Base-by-base conservation (phyloP, 192 early-diverging fungal genomes). In the Dispira simplex region DNA sequence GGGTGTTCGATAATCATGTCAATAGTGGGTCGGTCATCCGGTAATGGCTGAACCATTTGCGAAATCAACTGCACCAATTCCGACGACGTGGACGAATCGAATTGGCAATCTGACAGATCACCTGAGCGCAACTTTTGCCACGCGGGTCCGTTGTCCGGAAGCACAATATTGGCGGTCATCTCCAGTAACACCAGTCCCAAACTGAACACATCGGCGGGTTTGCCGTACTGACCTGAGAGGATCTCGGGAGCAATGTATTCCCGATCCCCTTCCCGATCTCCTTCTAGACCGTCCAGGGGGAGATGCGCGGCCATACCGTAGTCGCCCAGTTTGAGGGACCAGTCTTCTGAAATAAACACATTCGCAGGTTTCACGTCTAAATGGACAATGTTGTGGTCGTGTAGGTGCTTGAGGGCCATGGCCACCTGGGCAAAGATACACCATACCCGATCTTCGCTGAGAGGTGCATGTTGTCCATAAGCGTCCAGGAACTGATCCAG, bases 231-330 rank as follows among this genome's bases (percentile, higher is more conserved):
- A 9, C 78, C 80, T 45, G 71, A 56, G 65, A 98, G 69, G 11
- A 93, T 69, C 68, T 98, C 95, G 10, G 88, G 86, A 9, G 95
- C 91, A 70, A 98, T 82, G 63, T 98, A 98, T 46, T 79, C 79
- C 58, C 94, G 84, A 76, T 98, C 95, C 2, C 95, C 95, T 71
- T 98, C 95, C 18, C 75, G 74, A 46, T 89, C 87, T 23, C 73
- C 67, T 0, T 64, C 71, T 25, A 73, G 55, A 20, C 72, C 69
- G 51, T 71, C 68, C 16, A 67, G 66, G 46, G 59, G 43, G n/a
- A 71, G 63, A 8, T 66, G 67, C 54, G 66, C 71, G 0, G 95
- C 90, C 13, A 86, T 74, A 8, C 94, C 94, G 87, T 93, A 97
- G 74, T 97, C 94, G 1, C 83, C 91, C 65, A 95, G 85, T 69